A percentile compares a stretch with the other conserved stretches of the same genome.
Conservation (phyloP, 1,139 yeast genomes). For the Candida sp. region DNA sequence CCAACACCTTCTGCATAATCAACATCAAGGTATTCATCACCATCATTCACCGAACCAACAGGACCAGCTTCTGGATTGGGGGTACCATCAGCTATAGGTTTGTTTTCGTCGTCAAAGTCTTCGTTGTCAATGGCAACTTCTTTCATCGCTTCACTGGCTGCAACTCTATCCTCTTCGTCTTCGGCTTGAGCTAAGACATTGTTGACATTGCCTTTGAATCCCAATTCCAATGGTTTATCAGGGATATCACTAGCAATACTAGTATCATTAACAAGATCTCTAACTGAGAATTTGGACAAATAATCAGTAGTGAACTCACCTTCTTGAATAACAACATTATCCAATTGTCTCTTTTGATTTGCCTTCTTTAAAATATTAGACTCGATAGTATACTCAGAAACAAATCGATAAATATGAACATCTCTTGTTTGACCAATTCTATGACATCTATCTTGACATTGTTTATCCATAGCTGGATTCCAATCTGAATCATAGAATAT, state of each 20-base stretch:
- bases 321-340: conserved; percentile 94
- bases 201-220: conserved; percentile 52
- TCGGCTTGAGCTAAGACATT: conserved; percentile 87
- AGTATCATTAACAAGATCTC: conserved; percentile 76
- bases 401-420: conserved; percentile 95
- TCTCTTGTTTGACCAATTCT: conserved; percentile 98
- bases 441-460: conserved; percentile 98
- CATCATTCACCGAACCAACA: conserved; percentile 13
- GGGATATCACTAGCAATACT: conserved; percentile 32
- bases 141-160: conserved; percentile 85
- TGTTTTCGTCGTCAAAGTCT: conserved; percentile 59
- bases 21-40: conserved; percentile 33
- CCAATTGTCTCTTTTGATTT: conserved; percentile 91
- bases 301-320: conserved; percentile 99
- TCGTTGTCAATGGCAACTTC: conserved; percentile 85
- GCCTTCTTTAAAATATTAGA: conserved; percentile 93
- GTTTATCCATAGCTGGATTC: conserved; percentile 99
- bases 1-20: conserved; percentile 78
- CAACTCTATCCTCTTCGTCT: conserved; percentile 92
- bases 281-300: conserved; percentile 85
- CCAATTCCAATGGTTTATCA: conserved; percentile 34
- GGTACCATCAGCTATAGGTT: conserved; percentile 13
- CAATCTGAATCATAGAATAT: conserved; percentile 99
- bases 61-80: conserved; percentile 21
- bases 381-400: conserved; percentile 94